Evolutionary conservation across 163 green algal species (phyloP).

Genomic region (Prototheca wickerhamii): DNA sequence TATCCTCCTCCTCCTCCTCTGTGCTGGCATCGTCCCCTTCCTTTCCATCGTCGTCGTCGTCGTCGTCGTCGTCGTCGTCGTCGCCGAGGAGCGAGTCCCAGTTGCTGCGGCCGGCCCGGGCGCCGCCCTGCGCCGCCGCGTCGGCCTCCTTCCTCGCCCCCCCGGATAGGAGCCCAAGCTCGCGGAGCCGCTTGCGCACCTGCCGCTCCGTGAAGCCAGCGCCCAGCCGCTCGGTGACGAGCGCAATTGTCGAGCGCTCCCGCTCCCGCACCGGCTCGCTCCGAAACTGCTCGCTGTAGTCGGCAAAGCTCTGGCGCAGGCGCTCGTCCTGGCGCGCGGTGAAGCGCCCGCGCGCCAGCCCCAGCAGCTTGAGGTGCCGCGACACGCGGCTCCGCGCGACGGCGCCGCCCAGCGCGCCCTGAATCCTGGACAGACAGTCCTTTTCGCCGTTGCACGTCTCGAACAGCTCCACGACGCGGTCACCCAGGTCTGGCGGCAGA

Average conservation of each 20-base stretch:
- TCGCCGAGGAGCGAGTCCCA: too few species aligned
- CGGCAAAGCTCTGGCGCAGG: conserved; percentile 8
- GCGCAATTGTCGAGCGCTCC: background rate
- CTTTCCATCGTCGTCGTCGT: too few species aligned
- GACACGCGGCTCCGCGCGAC: conserved; percentile 18
- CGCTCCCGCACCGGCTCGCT: too few species aligned
- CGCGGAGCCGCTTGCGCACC: conserved; percentile 10
- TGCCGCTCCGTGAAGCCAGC: conserved; percentile 30
- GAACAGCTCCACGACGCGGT: conserved; percentile 25
- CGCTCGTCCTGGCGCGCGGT: conserved; percentile 19
- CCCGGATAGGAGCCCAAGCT: conserved; percentile 12
- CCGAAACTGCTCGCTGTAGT: conserved; percentile 8
- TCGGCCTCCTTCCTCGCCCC: too few species aligned
- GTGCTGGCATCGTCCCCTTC: too few species aligned
- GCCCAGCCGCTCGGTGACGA: conserved; percentile 30
- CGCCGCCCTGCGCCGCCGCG: too few species aligned
- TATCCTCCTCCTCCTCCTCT: too few species aligned
- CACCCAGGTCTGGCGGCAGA: background rate
- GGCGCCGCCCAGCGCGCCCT: conserved; percentile 13
- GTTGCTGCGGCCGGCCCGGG: too few species aligned
- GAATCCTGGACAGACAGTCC: conserved; percentile 17
- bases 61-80: too few species aligned
- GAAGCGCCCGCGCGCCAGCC: conserved; percentile 31
- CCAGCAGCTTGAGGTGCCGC: conserved; percentile 32
- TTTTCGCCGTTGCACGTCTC: conserved; percentile 40